Evolutionary conservation across 1,284 basidiomycete species (phyloP), one percentile per base, ranked within the genome.

Genomic region (Bondarzewia mesenterica): DNA sequence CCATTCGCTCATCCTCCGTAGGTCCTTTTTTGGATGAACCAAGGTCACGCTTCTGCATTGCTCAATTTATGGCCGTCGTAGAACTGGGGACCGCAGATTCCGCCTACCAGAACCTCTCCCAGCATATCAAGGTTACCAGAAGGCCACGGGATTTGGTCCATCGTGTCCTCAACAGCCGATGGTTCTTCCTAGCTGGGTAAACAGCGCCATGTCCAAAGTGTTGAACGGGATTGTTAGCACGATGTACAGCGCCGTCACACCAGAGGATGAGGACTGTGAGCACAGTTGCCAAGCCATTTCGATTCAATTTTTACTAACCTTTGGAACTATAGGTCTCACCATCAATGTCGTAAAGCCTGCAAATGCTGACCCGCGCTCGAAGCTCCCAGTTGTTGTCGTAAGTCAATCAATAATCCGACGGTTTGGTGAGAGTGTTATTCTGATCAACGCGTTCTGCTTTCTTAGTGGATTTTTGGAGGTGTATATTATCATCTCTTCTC

Each of bases 1-100:
- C 77, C 77, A 0, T 82, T 72, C 50, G 77, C 77, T 2, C 46
- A 65, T 37, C 66, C 72, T 6, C 71, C 71, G 66, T 69, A 50
- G 44, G 67, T 54, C 22, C 27, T 5, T 42, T 7, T 42, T 26
- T 42, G 20, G 8, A 12, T 21, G 18, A 23, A 22, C 12, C 21
- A 12, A 14, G 14, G 21, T 15, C 41, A 39, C 32, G n/a, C n/a
- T 35, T 35, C 8, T 35, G n/a, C n/a, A 35, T 8, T n/a, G n/a
- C 6, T 10, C 21, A 37, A 3, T 6, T 4, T 6, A 26, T n/a
- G 18, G 15, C 10, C 18, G 5, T 29, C 22, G 37, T 42, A 56
- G 54, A 29, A 49, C 42, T 5, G 47, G 29, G 20, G 29, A 51
- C 1, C 41, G 43, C 12, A 44, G 54, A 4, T 44, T 56, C 18